Conservation (phyloP, 345 rosid genomes). For the Clausena lansium region DNA sequence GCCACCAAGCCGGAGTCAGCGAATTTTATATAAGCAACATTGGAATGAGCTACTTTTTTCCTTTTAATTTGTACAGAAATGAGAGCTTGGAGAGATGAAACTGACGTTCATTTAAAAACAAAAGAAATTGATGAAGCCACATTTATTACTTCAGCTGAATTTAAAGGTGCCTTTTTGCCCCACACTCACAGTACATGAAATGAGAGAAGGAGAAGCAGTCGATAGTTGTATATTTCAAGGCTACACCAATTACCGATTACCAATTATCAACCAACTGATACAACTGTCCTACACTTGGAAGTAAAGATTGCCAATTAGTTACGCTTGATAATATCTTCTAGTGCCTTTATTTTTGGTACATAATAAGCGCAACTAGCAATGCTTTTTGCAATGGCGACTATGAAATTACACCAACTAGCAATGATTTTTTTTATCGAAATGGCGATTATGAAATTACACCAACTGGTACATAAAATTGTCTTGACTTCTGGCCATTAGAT, state of each 20-base stretch:
- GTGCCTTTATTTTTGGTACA: neutral
- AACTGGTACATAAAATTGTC: neutral
- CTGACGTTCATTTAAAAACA: too few relatives aligned
- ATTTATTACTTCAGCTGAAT: neutral
- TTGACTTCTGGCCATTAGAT: neutral
- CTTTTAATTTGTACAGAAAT: neutral
- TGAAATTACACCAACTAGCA: neutral
- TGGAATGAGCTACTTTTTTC: neutral
- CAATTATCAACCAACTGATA: neutral
- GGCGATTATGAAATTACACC: too few relatives aligned
- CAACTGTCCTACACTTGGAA: neutral
- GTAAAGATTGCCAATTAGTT: neutral
- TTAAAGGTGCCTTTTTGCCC: neutral
- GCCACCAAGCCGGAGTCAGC: neutral
- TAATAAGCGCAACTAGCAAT: neutral
- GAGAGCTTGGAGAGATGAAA: neutral
- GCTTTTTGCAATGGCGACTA: neutral
- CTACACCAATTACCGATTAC: too few relatives aligned
- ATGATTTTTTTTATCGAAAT: too few relatives aligned
- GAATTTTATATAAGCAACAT: neutral
- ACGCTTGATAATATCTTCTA: neutral
- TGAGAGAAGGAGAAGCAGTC: constrained; percentile 1
- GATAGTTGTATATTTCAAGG: neutral
- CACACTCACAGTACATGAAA: too few relatives aligned
- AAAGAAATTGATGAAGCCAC: neutral